phyloP scores from a whole-genome alignment of 345 rosid species.

The Jatropha curcas region DNA sequence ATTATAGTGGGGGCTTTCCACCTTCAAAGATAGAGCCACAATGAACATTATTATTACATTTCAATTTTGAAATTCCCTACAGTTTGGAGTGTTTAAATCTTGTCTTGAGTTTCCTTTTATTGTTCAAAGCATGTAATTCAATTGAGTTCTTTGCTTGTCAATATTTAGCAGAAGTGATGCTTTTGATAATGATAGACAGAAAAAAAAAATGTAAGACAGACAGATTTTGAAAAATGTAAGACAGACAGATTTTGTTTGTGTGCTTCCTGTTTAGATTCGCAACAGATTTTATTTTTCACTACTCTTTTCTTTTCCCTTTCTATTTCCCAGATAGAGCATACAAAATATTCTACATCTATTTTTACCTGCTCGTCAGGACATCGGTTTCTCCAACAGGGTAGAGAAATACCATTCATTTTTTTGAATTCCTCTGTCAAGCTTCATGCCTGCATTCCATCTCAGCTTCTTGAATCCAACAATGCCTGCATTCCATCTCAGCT shows the following conservation, averaged over 20 bases:
- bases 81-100: background rate
- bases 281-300: background rate
- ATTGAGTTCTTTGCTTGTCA: background rate
- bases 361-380: conserved; percentile 20
- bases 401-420: conserved; percentile 51
- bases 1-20: conserved; percentile 24
- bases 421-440: conserved; percentile 33
- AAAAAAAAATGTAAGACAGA: background rate
- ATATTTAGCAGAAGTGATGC: background rate
- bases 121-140: background rate
- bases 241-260: background rate
- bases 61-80: background rate
- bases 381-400: conserved; percentile 50
- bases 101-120: background rate
- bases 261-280: background rate
- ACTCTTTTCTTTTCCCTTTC: background rate
- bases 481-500: no score
- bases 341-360: background rate
- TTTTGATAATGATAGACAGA: background rate
- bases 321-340: background rate
- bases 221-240: no score
- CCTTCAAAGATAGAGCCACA: conserved; percentile 17
- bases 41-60: background rate
- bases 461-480: conserved; percentile 48
- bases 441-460: conserved; percentile 44